Percentiles rank a stretch among this genome's conserved stretches.
These are phyloP conservation scores for Penicillium daleae DNA, from an alignment of 495 filamentous ascomycete genomes.

Conservation along the genomic window DNA sequence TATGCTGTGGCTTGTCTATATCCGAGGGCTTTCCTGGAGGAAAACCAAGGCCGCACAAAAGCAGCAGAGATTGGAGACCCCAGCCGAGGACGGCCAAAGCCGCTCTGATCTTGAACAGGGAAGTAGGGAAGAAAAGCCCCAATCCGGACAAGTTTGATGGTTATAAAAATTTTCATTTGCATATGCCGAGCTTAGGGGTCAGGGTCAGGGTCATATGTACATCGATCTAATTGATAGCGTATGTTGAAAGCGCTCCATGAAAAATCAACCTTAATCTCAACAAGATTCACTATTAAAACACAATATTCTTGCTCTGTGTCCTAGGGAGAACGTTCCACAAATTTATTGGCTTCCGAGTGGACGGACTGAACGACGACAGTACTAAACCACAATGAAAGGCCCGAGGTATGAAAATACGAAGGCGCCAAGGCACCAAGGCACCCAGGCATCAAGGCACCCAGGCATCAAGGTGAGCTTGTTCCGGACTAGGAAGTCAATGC, in stretches of 20 bases:
- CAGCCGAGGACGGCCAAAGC: background rate
- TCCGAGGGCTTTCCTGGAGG: conserved; percentile 43
- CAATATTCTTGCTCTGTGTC: no score
- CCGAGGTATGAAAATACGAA: background rate
- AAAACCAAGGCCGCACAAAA: conserved; percentile 2
- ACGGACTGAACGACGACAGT: no score
- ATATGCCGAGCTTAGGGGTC: background rate
- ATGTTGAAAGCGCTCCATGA: no score
- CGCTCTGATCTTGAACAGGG: background rate
- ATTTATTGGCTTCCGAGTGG: no score
- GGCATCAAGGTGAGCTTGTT: background rate
- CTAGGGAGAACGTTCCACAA: no score
- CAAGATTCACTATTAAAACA: no score
- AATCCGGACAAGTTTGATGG: background rate
- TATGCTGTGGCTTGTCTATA: conserved; percentile 39
- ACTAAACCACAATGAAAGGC: no score
- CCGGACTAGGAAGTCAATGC: background rate
- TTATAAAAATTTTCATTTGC: background rate
- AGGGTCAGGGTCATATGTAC: no score
- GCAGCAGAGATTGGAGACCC: background rate
- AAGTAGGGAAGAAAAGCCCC: background rate
- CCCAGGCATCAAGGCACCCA: background rate
- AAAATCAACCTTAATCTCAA: no score
- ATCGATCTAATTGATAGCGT: no score
- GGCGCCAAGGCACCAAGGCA: background rate